Evolutionary conservation across 2,329 filamentous ascomycete genomes (phyloP).

Genomic region (Graphium sp.): DNA sequence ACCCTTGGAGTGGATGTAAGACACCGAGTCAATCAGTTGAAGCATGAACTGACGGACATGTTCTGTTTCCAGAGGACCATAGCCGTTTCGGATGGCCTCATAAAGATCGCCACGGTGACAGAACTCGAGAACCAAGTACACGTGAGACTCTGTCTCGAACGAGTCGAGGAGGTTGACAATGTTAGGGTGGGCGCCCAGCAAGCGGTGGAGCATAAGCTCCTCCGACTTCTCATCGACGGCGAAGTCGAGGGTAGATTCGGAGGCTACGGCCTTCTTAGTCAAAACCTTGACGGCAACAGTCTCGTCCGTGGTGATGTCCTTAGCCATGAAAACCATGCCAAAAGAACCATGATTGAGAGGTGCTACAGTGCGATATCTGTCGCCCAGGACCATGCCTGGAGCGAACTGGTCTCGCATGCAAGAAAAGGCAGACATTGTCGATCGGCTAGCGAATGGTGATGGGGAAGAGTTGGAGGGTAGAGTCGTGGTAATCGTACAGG

Average conservation of each 20-base stretch:
- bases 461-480: too few species aligned
- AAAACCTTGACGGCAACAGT: constrained; percentile 92
- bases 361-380: constrained; percentile 79
- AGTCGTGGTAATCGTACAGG: constrained; percentile 7
- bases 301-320: constrained; percentile 58
- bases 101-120: constrained; percentile 93
- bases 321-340: constrained; percentile 93
- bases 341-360: constrained; percentile 98
- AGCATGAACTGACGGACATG: constrained; percentile 97
- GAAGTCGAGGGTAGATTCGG: constrained; percentile 43
- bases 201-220: constrained; percentile 63
- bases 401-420: constrained; percentile 74
- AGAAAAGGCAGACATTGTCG: constrained; percentile 6
- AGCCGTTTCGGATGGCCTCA: constrained; percentile 81
- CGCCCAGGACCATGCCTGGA: constrained; percentile 64
- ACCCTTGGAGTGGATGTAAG: constrained; percentile 78
- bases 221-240: constrained; percentile 71
- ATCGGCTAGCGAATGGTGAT: constrained; percentile 3
- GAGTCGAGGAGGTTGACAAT: constrained; percentile 84
- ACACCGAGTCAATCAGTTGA: constrained; percentile 75
- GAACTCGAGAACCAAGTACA: constrained; percentile 88
- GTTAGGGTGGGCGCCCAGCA: constrained; percentile 67
- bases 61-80: constrained; percentile 83
- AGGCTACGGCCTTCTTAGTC: constrained; percentile 58
- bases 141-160: constrained; percentile 81